Conservation (phyloP, 2,329 filamentous ascomycete genomes). For the Fusarium sp. region DNA sequence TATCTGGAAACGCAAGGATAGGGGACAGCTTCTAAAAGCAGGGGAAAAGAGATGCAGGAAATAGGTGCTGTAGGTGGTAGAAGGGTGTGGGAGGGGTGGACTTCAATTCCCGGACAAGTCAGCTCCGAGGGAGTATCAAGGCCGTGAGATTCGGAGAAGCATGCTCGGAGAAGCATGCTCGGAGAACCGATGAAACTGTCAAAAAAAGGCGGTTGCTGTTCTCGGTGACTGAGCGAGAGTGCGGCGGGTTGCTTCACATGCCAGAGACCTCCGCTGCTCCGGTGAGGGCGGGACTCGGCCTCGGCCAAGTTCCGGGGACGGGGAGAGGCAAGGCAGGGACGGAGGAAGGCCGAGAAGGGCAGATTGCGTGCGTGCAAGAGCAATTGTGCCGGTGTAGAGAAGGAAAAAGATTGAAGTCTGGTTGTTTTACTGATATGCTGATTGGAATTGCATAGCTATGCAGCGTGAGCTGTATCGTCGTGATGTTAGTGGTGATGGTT, state of each 20-base stretch:
- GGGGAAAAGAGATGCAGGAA: neutral
- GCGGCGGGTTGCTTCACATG: conserved; percentile 44
- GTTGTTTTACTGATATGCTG: neutral
- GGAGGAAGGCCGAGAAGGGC: conserved; percentile 42
- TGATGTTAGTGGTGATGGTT: neutral
- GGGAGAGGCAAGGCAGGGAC: conserved; percentile 25
- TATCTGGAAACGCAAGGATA: neutral
- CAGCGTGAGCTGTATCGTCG: neutral
- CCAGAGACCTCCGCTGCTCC: conserved; percentile 47
- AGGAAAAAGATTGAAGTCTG: neutral
- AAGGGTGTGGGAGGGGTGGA: neutral
- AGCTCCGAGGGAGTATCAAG: neutral
- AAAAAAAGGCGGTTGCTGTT: neutral
- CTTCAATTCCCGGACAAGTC: conserved; percentile 1
- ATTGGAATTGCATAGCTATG: neutral
- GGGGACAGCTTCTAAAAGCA: conserved; percentile 1
- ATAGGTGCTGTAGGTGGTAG: neutral
- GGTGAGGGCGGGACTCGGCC: conserved; percentile 41
- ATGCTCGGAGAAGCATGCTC: neutral
- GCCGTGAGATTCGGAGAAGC: neutral
- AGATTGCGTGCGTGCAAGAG: conserved; percentile 4
- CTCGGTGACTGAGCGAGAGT: conserved; percentile 1
- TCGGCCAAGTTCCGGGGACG: conserved; percentile 45
- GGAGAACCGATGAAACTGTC: conserved; percentile 9
- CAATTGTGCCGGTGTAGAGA: neutral